Base-by-base conservation (phyloP, 2,329 filamentous ascomycete species). In the Ophiosphaerella korrae region DNA sequence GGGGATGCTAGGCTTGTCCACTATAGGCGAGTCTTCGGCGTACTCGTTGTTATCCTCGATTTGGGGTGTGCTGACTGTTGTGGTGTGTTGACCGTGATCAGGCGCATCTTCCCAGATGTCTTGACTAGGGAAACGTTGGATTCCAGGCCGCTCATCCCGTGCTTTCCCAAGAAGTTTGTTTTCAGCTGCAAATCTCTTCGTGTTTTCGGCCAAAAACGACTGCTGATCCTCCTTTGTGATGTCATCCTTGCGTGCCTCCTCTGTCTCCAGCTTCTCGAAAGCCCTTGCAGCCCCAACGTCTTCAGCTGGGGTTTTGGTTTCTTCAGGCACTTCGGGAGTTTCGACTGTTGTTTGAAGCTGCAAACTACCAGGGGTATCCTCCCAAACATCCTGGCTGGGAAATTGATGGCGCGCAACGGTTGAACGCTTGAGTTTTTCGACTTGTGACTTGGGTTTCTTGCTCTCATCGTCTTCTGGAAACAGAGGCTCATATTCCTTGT, bases 101-200 rank as follows among this genome's bases (percentile, higher is more conserved):
- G 93, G 93, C 0, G 84, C 87, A 71, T 97, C 93, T 76, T 97
- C 93, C 93, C 93, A 97, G 36, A 97, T 86, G 74, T 97, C 93
- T 47, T 86, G 86, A 70, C 92, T 96, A 0, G 93, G 93, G 72
- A 97, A 97, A 11, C 91, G 85, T 44, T 87, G 79, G 60, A 82
- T 69, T 13, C 78, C 78, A 18, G 87, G 79, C 11, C 74, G n/a
- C 9, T 67, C 64, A 51, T 80, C 78, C 60, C 80, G 78, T 41
- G 80, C 77, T 34, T 77, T 77, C 43, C 81, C 79, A 57, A 85
- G 76, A 60, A 84, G 83, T 53, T 79, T 82, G 57, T 79, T 84
- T 24, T 64, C 61, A 8, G 47, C 56, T 21, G 87, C 87, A 70
- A 90, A 89, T 2, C 72, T 76, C 56, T 77, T 76, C 9, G 70